Base-by-base conservation (phyloP, 2,329 filamentous ascomycete genomes). In the Apiospora marii region DNA sequence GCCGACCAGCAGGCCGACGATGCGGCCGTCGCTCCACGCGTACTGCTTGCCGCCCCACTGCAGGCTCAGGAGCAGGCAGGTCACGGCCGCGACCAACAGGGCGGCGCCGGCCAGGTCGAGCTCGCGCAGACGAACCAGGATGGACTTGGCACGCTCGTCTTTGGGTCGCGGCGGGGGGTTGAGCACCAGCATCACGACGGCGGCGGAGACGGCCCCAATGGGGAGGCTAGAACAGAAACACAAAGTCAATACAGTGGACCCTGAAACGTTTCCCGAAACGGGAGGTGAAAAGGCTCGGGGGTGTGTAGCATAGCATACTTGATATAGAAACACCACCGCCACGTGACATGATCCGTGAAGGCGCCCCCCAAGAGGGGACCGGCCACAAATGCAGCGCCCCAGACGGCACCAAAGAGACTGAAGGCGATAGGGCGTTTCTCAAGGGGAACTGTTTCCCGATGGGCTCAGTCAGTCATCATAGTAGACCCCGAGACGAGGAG, bases 31-130 rank as follows among this genome's bases (percentile, higher is more conserved):
- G 72, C 78, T 82, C 89, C 88, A 91, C 4, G 88, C 69, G 71
- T 87, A 86, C 34, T 85, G 78, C 51, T 84, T 81, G 12, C 89
- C 89, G 19, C 88, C 89, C 85, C 87, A 90, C 75, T 90, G 86
- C 49, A 91, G 81, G 10, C 87, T 88, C 4, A 91, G 82, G 12
- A 91, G 80, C 16, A 90, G 81, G 75, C 85, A 87, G 73, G 90
- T 78, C 67, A 90, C 83, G 49, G 85, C 84, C 0, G 88, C 86
- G 41, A 89, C 83, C 76, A 90, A 84, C 72, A 88, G 80, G n/a
- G 79, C 78, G 1, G 85, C 84, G 41, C 89, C 88, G 13, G 83
- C 64, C 13, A 88, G 78, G 76, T 90, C 89, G 67, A 90, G 81
- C 73, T 85, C 82, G 67, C 82, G 77, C 43, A 89, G 68, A 16